Conservation (phyloP, 176 grass and related monocot species). For the Thinopyrum elongatum region DNA sequence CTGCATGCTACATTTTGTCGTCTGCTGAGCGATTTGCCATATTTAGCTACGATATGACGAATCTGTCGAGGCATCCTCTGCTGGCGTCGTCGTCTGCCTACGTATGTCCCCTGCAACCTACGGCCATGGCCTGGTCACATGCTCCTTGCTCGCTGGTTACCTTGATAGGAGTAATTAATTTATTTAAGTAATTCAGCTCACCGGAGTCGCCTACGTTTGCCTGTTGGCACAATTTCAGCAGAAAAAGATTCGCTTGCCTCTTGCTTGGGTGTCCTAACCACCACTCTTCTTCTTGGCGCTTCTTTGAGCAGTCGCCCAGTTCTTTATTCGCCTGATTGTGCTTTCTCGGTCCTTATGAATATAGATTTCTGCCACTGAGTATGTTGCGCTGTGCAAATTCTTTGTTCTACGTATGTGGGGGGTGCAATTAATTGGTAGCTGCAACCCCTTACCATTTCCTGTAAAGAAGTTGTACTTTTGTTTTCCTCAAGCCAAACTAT, state of each 20-base stretch:
- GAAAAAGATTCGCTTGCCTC: slow-evolving; percentile 26
- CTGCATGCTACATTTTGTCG: slow-evolving; percentile 23
- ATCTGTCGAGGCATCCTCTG: neutral
- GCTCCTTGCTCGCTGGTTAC: neutral
- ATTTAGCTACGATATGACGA: slow-evolving; percentile 7
- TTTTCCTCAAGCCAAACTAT: slow-evolving; percentile 16
- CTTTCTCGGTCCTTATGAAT: slow-evolving; percentile 1
- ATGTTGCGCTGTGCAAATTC: neutral
- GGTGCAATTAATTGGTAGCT: neutral
- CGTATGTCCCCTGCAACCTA: neutral
- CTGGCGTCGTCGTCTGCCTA: slow-evolving; percentile 23
- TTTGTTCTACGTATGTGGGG: neutral
- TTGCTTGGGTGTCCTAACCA: slow-evolving; percentile 37
- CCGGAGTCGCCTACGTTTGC: neutral
- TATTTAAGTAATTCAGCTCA: slow-evolving; percentile 7
- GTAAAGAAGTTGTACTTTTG: neutral
- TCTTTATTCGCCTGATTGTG: slow-evolving; percentile 16
- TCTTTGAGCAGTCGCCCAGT: slow-evolving; percentile 15
- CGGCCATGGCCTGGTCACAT: slow-evolving; percentile 24
- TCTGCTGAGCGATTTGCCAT: neutral
- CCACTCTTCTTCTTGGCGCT: slow-evolving; percentile 3
- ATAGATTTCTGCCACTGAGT: neutral
- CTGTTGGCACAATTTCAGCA: slow-evolving; percentile 13
- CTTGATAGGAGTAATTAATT: neutral
- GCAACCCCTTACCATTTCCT: neutral